These are phyloP conservation scores for Mrakia gelida DNA, from an alignment of 768 basidiomycete species.

Conservation along the genomic window DNA sequence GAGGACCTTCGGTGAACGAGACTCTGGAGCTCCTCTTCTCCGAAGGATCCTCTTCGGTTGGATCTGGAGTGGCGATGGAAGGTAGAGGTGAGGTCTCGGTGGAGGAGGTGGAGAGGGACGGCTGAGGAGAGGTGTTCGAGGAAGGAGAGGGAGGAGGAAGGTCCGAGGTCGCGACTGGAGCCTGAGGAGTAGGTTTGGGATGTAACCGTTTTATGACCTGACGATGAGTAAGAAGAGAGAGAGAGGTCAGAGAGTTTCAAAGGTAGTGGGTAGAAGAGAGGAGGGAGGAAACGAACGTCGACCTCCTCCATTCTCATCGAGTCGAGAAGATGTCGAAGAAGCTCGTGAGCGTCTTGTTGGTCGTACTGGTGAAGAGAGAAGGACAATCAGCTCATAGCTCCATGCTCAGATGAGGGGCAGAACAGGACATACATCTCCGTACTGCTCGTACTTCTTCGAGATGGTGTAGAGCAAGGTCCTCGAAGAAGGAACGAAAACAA, in stretches of 20 bases:
- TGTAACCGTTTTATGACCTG: background rate
- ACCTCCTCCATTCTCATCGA: conserved; percentile 91
- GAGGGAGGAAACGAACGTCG: conserved; percentile 54
- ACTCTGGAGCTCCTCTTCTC: conserved; percentile 14
- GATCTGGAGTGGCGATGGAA: background rate
- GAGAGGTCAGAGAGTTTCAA: background rate
- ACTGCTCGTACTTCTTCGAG: conserved; percentile 86
- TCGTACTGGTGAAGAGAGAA: conserved; percentile 52
- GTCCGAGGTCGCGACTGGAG: background rate
- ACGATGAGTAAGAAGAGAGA: too few species aligned
- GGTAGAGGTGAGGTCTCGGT: background rate
- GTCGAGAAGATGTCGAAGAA: conserved; percentile 80
- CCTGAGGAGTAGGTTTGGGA: background rate
- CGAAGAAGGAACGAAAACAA: background rate
- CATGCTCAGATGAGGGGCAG: too few species aligned
- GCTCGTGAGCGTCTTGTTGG: conserved; percentile 95
- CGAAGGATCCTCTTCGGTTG: too few species aligned
- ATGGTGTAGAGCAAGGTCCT: conserved; percentile 56
- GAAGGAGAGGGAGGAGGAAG: background rate
- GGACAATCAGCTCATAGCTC: background rate
- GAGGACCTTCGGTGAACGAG: conserved; percentile 12
- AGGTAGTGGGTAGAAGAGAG: background rate
- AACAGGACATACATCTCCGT: conserved; percentile 57
- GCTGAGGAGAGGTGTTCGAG: background rate
- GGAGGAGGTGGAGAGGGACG: too few species aligned